phyloP scores from a whole-genome alignment of 768 basidiomycete species.

The Auriscalpium orientale region DNA sequence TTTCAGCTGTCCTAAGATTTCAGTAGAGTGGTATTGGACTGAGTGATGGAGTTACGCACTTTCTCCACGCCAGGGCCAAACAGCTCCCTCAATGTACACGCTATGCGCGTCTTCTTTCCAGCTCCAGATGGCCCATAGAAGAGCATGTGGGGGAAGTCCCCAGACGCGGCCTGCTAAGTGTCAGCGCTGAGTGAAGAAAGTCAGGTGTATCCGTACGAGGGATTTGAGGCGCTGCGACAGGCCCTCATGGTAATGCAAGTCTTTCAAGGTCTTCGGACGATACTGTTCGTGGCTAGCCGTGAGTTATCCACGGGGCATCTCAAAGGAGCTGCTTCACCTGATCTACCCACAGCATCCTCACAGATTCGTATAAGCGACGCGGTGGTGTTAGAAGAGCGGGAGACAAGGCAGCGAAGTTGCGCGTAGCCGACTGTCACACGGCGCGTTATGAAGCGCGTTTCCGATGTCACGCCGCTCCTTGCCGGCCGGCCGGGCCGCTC shows the following conservation, averaged over 20 bases:
- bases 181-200: neutral
- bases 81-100: conserved; percentile 78
- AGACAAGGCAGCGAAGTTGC: neutral
- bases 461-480: conserved; percentile 7
- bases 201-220: conserved; percentile 40
- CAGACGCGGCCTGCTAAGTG: conserved; percentile 59
- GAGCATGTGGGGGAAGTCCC: conserved; percentile 95
- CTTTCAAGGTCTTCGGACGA: conserved; percentile 76
- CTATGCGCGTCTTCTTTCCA: conserved; percentile 96
- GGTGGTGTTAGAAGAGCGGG: neutral
- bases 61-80: conserved; percentile 93
- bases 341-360: conserved; percentile 41
- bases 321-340: conserved; percentile 26
- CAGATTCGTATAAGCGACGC: neutral
- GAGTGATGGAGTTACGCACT: conserved; percentile 33
- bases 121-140: conserved; percentile 97
- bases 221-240: conserved; percentile 77
- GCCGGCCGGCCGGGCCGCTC: conserved; percentile 8
- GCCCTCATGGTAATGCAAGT: conserved; percentile 80
- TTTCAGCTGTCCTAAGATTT: conserved; percentile 59
- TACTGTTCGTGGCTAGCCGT: conserved; percentile 38
- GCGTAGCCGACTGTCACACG: conserved; percentile 2
- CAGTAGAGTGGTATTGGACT: neutral
- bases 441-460: conserved; percentile 16
- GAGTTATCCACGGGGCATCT: neutral